Evolutionary conservation across 306 rosid genomes (phyloP), one percentile per base, ranked within the genome.

Genomic region (Rosa persica): DNA sequence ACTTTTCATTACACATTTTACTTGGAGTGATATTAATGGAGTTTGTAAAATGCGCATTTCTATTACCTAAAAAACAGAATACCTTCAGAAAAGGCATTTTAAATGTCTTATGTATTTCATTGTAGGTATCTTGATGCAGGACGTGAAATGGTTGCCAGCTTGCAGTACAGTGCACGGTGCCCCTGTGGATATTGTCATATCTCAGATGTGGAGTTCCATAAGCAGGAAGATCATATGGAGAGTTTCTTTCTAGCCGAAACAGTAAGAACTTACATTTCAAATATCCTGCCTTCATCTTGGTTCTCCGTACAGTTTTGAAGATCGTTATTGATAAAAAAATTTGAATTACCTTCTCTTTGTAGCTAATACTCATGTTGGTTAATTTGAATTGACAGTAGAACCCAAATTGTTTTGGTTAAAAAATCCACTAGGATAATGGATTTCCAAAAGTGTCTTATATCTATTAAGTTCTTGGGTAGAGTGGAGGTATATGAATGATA

Each of bases 211-310:
- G 98, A 94, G 88, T 68, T 81, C 77, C 98, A 94, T 86, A 86
- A 80, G 76, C 93, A 94, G 80, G 97, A 94, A 85, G 98, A 94
- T 77, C 97, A 94, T 84, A 94, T 94, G 98, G 98, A 94, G 85
- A 94, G 98, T 87, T 94, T 94, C 85, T 94, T 94, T 84, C 87
- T 94, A 34, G 97, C 98, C 34, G 98, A 94, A 88, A 94, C 98
- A 3, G 98, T 92, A 84, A 85, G 92, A 71, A 81, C 73, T 57
- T 70, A 5, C 17, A 39, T 25, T 4, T 38, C 49, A 22, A 54
- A 10, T 19, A 12, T 16, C 11, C 6, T 47, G 61, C 76, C 76
- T 70, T 70, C 52, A 44, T 66, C 51, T 73, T 71, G 67, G 65
- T 27, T 68, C 47, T 27, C 39, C 12, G 36, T 10, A 25, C 46